Evolutionary conservation across 331 rosid species (phyloP), one percentile per base, ranked within the genome.

Genomic region (Malus hybrid): DNA sequence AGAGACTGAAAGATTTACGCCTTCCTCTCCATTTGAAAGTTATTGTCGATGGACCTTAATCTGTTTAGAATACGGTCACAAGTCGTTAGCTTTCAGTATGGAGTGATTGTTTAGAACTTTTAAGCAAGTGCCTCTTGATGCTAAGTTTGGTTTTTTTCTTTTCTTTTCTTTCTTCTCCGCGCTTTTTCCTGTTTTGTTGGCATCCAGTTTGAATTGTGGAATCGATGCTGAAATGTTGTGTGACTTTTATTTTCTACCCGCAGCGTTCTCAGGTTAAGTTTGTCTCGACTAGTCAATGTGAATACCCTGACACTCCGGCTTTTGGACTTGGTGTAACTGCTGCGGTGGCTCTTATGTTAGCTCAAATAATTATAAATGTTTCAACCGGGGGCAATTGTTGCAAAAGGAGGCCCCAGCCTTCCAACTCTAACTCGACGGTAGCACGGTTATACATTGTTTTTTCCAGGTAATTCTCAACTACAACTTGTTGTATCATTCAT

Each of bases 341-440:
- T 16, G 93, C 98, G 1, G 70, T 89, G 73, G 77, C 93, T 66
- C 94, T 93, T 69, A 28, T 91, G 91, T 39, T 83, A 55, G 91
- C 93, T 74, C 95, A 90, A 34, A 68, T 87, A 44, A 46, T 82
- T 64, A 73, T 93, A 76, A 90, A 90, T 68, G 87, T 81, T 79
- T 76, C 90, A 69, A 81, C 90, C 6, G 97, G 97, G 39, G 90
- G 98, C 67, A 67, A 90, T 79, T 93, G 98, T 77, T 93, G 97
- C 86, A 73, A 65, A 66, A 86, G 69, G 71, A 82, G 44, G 73
- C 81, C 89, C 62, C 87, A 24, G 10, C 83, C 87, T 73, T 73
- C 93, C 8, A 78, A 59, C 81, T 74, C 90, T 65, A 88, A 74
- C 59, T 90, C 97, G 96, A 84, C 79, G 10, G 65, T 89, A 55